Evolutionary conservation across 192 early-diverging fungal genomes (phyloP), one percentile per base, ranked within the genome.

Genomic region (Coemansia interrupta): DNA sequence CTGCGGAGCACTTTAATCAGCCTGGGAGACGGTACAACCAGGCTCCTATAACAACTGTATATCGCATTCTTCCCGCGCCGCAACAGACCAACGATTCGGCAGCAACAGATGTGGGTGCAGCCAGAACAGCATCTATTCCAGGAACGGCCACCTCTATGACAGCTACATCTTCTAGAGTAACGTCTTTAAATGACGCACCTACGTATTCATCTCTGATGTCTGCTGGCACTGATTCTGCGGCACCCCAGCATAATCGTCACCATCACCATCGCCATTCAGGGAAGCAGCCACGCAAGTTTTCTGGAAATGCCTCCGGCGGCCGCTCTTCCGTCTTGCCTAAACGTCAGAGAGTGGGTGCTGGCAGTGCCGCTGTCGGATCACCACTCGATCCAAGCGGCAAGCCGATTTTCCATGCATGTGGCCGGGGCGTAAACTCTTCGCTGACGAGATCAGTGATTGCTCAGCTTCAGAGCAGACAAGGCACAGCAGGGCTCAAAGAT

Each of bases 1-100:
- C 90, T 4, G 86, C 90, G 0, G 59, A 87, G 39, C 82, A 91
- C 54, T 94, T 93, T 60, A 85, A 69, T 60, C 75, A 90, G 56
- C 75, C 75, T 15, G 56, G 66, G 14, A 56, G 74, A 30, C 60
- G 44, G 9, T 72, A 78, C 22, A 58, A 45, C 12, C 69, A 68
- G 40, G 54, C 69, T 3, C 74, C 74, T 24, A 69, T 63, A 22
- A 23, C 56, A 12, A 61, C 66, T 4, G 53, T 78, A 19, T 72
- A 78, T 43, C 61, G 75, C n/a, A 32, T 62, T 18, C 56, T 72
- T 8, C 61, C 64, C 38, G 39, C 52, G 22, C 12, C 55, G 32
- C 39, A 53, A 30, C 51, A 42, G 32, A 6, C 32, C 32, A 3
- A 36, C 32, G 32, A 36, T 36, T 36, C 8, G 32, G 9, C 5